Base-by-base conservation (phyloP, 306 rosid genomes). In the Purshia tridentata region DNA sequence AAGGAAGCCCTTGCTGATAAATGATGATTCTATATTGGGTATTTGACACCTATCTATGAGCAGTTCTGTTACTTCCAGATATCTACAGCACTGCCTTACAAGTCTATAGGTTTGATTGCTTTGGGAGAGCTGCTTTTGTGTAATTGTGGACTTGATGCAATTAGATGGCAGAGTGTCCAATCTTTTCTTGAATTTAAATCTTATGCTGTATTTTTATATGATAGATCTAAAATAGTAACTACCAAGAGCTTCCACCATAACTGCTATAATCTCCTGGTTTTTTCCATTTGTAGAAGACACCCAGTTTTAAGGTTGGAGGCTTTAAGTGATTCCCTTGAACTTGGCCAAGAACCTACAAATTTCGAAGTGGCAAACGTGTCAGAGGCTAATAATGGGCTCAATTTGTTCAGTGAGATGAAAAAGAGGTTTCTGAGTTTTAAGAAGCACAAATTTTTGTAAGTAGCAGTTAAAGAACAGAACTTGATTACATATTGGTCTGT, bases 371-470 rank as follows among this genome's bases (percentile, higher is more conserved):
- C 75, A 74, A 76, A 68, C 41, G 74, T 72, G 77, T 57, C 64
- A 40, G 78, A 82, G 72, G 74, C 35, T 73, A 81, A 75, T 46
- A 79, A 73, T 12, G 75, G 63, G 51, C 69, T 76, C 56, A 80
- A 84, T 69, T 75, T 86, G 23, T 90, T 94, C 80, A 86, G 35
- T 48, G 83, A 87, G 63, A 88, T 91, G 91, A 85, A 81, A 69
- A 79, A 81, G 58, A 88, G 96, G 48, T 90, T 94, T 88, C 83
- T 85, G 70, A 80, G 76, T 64, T 94, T 89, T 81, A 91, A 88
- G 86, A 84, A 77, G 78, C 82, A 87, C 48, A 84, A 78, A 20
- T 91, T 85, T 71, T 80, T 84, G 95, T 94, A 82, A 91, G 97
- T 78, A 74, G 49, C 37, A 44, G 65, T 58, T 65, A 9, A 69